Conservation (phyloP, 169 alveolate species). For the Plasmodium gonderi region DNA sequence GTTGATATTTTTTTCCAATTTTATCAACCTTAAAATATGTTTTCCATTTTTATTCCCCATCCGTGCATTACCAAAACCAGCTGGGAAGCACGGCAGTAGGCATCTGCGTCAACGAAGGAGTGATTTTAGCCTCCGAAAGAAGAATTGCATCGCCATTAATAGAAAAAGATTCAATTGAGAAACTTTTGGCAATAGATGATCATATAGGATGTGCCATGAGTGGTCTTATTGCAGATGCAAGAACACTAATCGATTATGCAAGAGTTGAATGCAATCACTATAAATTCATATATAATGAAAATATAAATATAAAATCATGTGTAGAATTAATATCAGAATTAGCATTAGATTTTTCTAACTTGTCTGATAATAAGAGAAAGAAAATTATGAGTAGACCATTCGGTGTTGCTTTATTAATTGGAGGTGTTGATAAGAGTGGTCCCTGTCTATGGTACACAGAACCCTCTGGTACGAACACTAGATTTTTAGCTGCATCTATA, state of each 20-base stretch:
- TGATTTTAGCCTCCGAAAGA: slow-evolving; percentile 96
- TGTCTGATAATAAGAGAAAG: slow-evolving; percentile 85
- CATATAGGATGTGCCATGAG: slow-evolving; percentile 98
- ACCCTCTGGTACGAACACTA: slow-evolving; percentile 96
- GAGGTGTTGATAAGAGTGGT: slow-evolving; percentile 96
- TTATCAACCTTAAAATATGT: no score
- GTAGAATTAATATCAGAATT: slow-evolving; percentile 94
- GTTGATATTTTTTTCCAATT: no score
- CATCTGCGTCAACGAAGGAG: slow-evolving; percentile 95
- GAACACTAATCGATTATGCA: slow-evolving; percentile 98
- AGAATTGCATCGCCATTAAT: slow-evolving; percentile 91
- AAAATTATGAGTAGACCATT: slow-evolving; percentile 97
- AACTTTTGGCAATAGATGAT: slow-evolving; percentile 94
- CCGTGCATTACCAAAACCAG: slow-evolving; percentile 32
- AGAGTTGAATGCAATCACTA: slow-evolving; percentile 97
- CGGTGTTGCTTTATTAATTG: slow-evolving; percentile 97
- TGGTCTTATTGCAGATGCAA: slow-evolving; percentile 98
- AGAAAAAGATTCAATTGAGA: slow-evolving; percentile 94
- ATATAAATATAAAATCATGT: slow-evolving; percentile 92
- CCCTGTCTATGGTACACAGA: slow-evolving; percentile 97
- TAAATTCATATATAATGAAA: slow-evolving; percentile 95
- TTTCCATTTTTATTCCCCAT: not conserved
- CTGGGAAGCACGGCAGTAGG: slow-evolving; percentile 99
- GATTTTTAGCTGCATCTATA: slow-evolving; percentile 97
- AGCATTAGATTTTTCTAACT: slow-evolving; percentile 96